Percentiles rank a stretch among this genome's conserved stretches.
phyloP scores from a whole-genome alignment of 805 yeast species.

The Nakazawaea ambrosiae region DNA sequence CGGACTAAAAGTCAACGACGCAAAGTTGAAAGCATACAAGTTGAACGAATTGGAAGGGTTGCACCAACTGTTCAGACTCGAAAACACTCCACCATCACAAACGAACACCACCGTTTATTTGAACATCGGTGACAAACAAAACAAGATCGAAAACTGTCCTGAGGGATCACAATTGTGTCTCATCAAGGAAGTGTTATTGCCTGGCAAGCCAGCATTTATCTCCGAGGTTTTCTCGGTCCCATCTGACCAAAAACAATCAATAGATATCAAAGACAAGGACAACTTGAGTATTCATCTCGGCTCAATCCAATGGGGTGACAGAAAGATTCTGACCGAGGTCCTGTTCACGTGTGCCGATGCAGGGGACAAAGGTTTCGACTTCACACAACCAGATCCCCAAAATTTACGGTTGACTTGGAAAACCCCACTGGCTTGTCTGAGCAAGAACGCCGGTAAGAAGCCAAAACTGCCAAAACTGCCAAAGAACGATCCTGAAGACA shows the following conservation, averaged over 20 bases:
- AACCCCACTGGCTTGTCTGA: conserved; percentile 34
- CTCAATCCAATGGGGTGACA: conserved; percentile 80
- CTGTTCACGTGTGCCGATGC: conserved; percentile 37
- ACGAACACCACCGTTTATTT: conserved; percentile 61
- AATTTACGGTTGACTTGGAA: conserved; percentile 23
- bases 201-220: conserved; percentile 38
- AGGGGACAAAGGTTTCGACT: conserved; percentile 19
- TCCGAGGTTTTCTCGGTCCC: conserved; percentile 60
- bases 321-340: conserved; percentile 38
- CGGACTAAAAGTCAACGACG: background rate
- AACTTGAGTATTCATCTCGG: background rate
- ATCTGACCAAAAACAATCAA: too few species aligned
- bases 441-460: conserved; percentile 17
- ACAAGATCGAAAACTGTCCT: conserved; percentile 47
- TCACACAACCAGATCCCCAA: conserved; percentile 32
- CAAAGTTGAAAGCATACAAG: conserved; percentile 7
- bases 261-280: too few species aligned
- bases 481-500: conserved; percentile 25
- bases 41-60: conserved; percentile 35
- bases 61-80: conserved; percentile 30
- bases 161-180: conserved; percentile 76
- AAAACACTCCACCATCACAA: conserved; percentile 74
- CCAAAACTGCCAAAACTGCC: background rate
- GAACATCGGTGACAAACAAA: conserved; percentile 42
- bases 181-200: conserved; percentile 44